Evolutionary conservation across 1,284 basidiomycete genomes (phyloP), one percentile per base, ranked within the genome.

Genomic region (Sporisorium graminicola): DNA sequence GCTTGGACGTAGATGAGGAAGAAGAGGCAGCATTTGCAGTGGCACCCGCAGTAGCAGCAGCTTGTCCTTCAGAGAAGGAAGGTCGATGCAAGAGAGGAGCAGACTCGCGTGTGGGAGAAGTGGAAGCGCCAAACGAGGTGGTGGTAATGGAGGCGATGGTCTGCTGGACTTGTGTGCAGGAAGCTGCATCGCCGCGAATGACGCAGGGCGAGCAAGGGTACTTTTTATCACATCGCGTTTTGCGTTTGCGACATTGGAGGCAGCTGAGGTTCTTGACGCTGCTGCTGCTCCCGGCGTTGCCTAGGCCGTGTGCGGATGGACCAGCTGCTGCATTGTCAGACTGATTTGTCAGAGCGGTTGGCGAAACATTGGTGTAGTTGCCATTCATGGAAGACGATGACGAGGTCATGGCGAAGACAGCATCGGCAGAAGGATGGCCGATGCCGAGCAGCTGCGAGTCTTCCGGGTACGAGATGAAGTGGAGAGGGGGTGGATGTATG

Each of bases 231-330:
- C 72, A 74, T 63, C 72, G 56, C 12, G 72, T 74, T 53, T 74
- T 74, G 66, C 72, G 72, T 31, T 66, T 74, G 52, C 72, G 72
- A 56, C 72, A 74, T 53, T 74, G 66, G 18, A 74, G 56, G 44
- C 72, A 74, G 57, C 72, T 74, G 54, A 74, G 72, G 26, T 69
- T 74, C 50, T 74, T 74, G 58, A 69, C 63, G 66, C 62, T 69
- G 59, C 72, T 74, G 55, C 27, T 63, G 53, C 20, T 46, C 26
- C 49, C 20, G 40, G 33, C 24, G n/a, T 22, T 16, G 27, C 52
- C 24, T 26, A 57, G 43, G 22, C 29, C 16, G 37, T 63, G 26
- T 6, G 37, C 3, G 2, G 51, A 58, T 13, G 64, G 22, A 33
- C 43, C 51, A 18, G 56, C 27, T 44, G 46, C 35, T 20, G 52